Evolutionary conservation across 345 rosid species (phyloP).

Genomic region (Balakata baccata): DNA sequence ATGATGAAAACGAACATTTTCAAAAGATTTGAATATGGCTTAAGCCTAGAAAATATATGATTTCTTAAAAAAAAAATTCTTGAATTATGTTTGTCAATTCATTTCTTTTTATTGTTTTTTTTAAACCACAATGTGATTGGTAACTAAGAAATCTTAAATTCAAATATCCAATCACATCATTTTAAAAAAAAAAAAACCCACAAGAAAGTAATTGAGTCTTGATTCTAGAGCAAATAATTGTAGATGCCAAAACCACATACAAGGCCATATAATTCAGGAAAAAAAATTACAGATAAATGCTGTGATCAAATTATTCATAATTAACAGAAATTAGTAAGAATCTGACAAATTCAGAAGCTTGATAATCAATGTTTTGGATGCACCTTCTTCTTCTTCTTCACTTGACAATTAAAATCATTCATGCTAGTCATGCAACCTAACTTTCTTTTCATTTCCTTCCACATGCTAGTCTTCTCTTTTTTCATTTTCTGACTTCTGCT

Average conservation of each 20-base stretch:
- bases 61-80: too few species aligned
- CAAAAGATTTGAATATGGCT: too few species aligned
- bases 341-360: neutral
- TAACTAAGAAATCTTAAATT: too few species aligned
- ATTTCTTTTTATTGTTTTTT: too few species aligned
- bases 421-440: conserved; percentile 62
- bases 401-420: conserved; percentile 49
- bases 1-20: too few species aligned
- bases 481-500: conserved; percentile 24
- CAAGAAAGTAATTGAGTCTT: neutral
- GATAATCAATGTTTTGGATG: conserved; percentile 28
- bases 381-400: conserved; percentile 55
- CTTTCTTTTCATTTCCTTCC: conserved; percentile 32
- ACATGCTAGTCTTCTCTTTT: neutral
- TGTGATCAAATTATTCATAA: neutral
- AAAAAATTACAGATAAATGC: neutral
- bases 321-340: neutral
- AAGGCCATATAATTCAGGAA: neutral
- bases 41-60: too few species aligned
- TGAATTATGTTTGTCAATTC: too few species aligned
- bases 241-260: neutral
- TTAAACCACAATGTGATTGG: neutral
- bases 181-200: too few species aligned
- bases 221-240: neutral
- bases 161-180: too few species aligned